A percentile compares a stretch with the other conserved stretches of the same genome.
These are phyloP conservation scores for Mortierella sp. DNA, from an alignment of 371 early-diverging fungal genomes.

Conservation along the genomic window DNA sequence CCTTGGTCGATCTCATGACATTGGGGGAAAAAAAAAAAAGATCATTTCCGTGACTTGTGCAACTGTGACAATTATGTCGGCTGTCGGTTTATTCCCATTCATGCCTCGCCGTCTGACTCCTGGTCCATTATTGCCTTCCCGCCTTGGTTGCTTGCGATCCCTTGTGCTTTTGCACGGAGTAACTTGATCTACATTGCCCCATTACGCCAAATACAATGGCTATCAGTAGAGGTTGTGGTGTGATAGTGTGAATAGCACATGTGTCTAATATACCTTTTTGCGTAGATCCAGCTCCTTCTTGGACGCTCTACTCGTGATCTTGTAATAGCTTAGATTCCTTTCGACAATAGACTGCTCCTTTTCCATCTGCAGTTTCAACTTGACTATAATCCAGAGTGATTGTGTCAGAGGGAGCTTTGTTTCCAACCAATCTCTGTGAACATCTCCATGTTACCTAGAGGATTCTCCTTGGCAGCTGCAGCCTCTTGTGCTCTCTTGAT, in stretches of 20 bases:
- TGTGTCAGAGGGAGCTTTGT: too few relatives aligned
- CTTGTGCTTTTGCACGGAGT: conserved; percentile 29
- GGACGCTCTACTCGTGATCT: conserved; percentile 29
- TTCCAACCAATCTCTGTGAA: too few relatives aligned
- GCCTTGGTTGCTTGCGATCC: conserved; percentile 16
- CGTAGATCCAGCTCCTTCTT: conserved; percentile 50
- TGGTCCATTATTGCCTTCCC: conserved; percentile 23
- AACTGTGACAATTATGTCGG: too few relatives aligned
- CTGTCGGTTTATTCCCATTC: too few relatives aligned
- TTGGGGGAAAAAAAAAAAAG: background rate
- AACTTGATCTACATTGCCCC: conserved; percentile 37
- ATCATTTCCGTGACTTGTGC: too few relatives aligned
- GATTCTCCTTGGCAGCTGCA: conserved; percentile 58
- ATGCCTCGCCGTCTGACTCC: conserved; percentile 45
- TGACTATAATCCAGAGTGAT: too few relatives aligned
- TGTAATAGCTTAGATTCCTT: conserved; percentile 40
- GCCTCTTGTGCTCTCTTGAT: conserved; percentile 54
- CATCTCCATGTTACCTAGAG: conserved; percentile 55
- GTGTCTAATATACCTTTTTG: conserved; percentile 30
- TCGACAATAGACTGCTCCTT: conserved; percentile 37
- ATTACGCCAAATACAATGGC: too few relatives aligned
- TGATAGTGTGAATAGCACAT: background rate
- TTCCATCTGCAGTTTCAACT: conserved; percentile 30
- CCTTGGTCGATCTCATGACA: conserved; percentile 13
- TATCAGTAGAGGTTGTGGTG: background rate